Evolutionary conservation across 192 early-diverging fungal genomes (phyloP).

Genomic region (Podila epigama): DNA sequence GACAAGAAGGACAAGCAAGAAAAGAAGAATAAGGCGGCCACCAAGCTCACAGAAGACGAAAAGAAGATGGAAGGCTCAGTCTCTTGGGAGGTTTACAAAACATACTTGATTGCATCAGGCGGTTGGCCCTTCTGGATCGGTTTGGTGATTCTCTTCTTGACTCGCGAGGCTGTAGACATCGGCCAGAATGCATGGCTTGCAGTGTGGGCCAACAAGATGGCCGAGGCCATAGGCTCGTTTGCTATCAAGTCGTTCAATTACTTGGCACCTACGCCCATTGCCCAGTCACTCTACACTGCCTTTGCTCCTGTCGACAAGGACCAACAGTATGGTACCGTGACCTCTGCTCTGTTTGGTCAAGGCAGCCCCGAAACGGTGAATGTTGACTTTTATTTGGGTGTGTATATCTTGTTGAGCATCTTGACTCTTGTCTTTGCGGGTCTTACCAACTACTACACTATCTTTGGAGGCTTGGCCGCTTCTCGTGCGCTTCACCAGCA

Average conservation of each 20-base stretch:
- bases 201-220: slow-evolving; percentile 31
- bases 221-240: slow-evolving; percentile 28
- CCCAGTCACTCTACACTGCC: slow-evolving; percentile 20
- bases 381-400: slow-evolving; percentile 66
- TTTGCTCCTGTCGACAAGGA: slow-evolving; percentile 13
- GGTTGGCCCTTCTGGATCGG: slow-evolving; percentile 69
- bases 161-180: slow-evolving; percentile 57
- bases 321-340: slow-evolving; percentile 7
- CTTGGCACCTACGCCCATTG: slow-evolving; percentile 15
- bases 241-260: slow-evolving; percentile 22
- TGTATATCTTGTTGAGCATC: slow-evolving; percentile 69
- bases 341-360: slow-evolving; percentile 27
- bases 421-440: slow-evolving; percentile 46
- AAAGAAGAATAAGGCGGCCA: slow-evolving; percentile 48
- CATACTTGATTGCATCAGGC: slow-evolving; percentile 78
- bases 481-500: slow-evolving; percentile 63
- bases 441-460: slow-evolving; percentile 52
- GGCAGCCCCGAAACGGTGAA: slow-evolving; percentile 46
- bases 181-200: slow-evolving; percentile 67
- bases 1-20: slow-evolving; percentile 42
- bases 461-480: slow-evolving; percentile 61
- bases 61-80: slow-evolving; percentile 85
- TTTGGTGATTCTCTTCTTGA: slow-evolving; percentile 53
- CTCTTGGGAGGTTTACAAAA: slow-evolving; percentile 73
- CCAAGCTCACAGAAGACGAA: slow-evolving; percentile 84